Evolutionary conservation across 106 monocot genomes (phyloP).

Genomic region (Vanilla planifolia): DNA sequence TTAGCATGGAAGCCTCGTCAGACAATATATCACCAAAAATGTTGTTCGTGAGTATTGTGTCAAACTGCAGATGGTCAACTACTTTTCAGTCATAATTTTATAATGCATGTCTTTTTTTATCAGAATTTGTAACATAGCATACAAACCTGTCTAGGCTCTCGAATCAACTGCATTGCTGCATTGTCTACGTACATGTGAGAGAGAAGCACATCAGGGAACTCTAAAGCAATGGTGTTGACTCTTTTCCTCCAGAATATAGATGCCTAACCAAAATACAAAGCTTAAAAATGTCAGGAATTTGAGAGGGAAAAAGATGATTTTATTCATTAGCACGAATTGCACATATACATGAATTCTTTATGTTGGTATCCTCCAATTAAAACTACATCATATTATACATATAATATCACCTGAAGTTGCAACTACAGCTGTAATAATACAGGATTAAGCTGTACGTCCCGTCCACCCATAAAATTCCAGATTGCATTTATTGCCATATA

Average conservation of each 20-base stretch:
- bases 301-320: no score
- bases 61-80: conserved; percentile 51
- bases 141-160: conserved; percentile 83
- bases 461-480: no score
- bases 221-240: conserved; percentile 44
- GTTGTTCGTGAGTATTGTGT: conserved; percentile 92
- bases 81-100: background rate
- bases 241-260: conserved; percentile 89
- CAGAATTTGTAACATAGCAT: background rate
- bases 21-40: conserved; percentile 96
- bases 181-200: conserved; percentile 98
- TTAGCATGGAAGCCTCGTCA: conserved; percentile 95
- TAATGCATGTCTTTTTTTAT: background rate
- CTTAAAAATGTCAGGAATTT: no score
- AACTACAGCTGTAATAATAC: no score
- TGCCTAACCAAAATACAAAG: conserved; percentile 28
- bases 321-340: no score
- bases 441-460: no score
- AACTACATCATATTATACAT: no score
- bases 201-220: conserved; percentile 75
- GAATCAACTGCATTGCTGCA: conserved; percentile 93
- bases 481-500: no score
- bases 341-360: no score
- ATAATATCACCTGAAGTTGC: no score
- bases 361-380: no score